Evolutionary conservation across 2,329 filamentous ascomycete species (phyloP).

Genomic region (Grosmannia clavigera): DNA sequence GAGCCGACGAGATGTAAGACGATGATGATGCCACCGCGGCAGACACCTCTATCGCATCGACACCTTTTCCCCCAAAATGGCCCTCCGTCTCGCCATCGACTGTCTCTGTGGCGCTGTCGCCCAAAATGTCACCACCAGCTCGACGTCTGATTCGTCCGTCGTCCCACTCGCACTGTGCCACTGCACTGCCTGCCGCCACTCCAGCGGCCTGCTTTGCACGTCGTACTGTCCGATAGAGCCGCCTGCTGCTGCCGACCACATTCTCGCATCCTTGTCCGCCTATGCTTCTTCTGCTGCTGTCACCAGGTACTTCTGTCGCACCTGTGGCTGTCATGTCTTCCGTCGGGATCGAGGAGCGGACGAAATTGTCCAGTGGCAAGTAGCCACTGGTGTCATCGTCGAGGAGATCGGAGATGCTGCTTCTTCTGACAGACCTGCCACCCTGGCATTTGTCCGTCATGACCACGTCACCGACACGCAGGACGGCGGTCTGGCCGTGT

Average conservation of each 20-base stretch:
- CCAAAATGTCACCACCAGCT: constrained; percentile 3
- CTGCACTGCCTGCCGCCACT: constrained; percentile 16
- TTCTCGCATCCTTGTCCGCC: constrained; percentile 8
- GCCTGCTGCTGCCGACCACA: not conserved
- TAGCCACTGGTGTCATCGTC: constrained; percentile 25
- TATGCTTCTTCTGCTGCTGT: constrained; percentile 8
- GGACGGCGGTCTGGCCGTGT: constrained; percentile 25
- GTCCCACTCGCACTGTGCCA: constrained; percentile 15
- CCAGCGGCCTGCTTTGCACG: constrained; percentile 24
- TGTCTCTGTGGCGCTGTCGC: constrained; percentile 13
- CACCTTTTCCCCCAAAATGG: not conserved
- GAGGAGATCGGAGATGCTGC: not conserved
- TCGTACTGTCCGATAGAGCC: constrained; percentile 23
- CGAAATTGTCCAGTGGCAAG: constrained; percentile 17
- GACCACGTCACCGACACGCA: constrained; percentile 18
- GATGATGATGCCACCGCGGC: not conserved
- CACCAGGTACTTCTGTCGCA: constrained; percentile 25
- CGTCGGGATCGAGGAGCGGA: constrained; percentile 6
- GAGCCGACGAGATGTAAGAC: not conserved
- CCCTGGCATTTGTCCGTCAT: constrained; percentile 11
- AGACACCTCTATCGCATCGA: not conserved
- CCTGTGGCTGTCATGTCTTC: constrained; percentile 30
- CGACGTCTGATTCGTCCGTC: not conserved
- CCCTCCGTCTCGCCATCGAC: constrained; percentile 6
- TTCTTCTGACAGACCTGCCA: not conserved